Base-by-base conservation (phyloP, 2,329 filamentous ascomycete species). In the Microcera coccophila region DNA sequence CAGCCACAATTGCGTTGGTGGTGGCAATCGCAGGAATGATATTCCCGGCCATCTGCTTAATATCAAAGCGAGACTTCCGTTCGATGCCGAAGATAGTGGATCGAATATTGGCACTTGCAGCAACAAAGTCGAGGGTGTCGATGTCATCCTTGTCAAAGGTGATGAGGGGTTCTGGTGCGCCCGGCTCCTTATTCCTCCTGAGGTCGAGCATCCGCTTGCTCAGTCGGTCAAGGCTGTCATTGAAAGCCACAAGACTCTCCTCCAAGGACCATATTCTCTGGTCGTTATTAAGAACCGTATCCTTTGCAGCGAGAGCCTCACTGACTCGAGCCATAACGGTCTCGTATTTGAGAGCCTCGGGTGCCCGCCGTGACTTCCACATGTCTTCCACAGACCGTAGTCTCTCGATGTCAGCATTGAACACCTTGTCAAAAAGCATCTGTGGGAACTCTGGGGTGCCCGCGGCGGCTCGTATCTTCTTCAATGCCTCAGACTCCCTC, bases 31-130 rank as follows among this genome's bases (percentile, higher is more conserved):
- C 93, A 2, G 93, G 93, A 48, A 98, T 98, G 58, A 98, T 98
- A 63, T 98, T 98, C 41, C 93, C 93, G 4, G 93, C 93, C 91
- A 97, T 98, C 68, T 98, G 87, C 70, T 98, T 98, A 58, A 93
- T 90, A 61, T 97, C 90, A 60, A 97, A 98, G 45, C 94, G 89
- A 17, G 90, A 95, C 63, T 89, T 91, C 4, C 74, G 70, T 41
- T 91, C 86, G 44, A 98, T 95, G 42, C 83, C 85, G 61, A 98
- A 98, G n/a, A 95, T 76, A 18, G 80, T 74, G 1, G 91, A 93
- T 34, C 93, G 81, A 18, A 98, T 79, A 59, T 98, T 98, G 21
- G 91, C 89, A 54, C 85, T 88, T 1, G 93, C 82, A 1, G 90
- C 80, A 5, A 98, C 93, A 63, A 98, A 97, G 61, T 98, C 90